Percentiles rank a stretch among this genome's conserved stretches.
These are phyloP conservation scores for Saccharum officinarum DNA, from an alignment of 176 grass and related monocot species.

Conservation along the genomic window DNA sequence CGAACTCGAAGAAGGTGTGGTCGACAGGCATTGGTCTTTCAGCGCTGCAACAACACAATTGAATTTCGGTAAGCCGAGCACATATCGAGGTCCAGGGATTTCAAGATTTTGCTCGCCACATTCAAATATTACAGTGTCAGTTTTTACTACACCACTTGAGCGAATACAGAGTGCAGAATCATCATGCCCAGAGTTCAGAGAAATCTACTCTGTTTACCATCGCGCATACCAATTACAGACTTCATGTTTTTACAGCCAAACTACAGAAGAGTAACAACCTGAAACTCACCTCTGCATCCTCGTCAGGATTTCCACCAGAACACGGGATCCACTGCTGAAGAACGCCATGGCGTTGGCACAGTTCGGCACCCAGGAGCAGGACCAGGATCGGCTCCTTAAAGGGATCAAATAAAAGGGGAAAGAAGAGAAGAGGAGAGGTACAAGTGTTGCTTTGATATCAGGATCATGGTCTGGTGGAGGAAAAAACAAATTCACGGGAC, in stretches of 20 bases:
- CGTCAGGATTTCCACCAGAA: slow-evolving; percentile 65
- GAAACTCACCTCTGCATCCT: slow-evolving; percentile 61
- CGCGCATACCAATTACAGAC: background rate
- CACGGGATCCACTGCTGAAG: slow-evolving; percentile 64
- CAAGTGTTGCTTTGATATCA: slow-evolving; percentile 37
- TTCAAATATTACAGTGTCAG: background rate
- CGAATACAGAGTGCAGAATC: background rate
- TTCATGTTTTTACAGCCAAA: background rate
- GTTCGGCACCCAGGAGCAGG: background rate
- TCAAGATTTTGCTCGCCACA: background rate
- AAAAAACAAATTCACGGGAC: slow-evolving; percentile 34
- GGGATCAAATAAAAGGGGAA: slow-evolving; percentile 4
- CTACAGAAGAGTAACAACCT: background rate
- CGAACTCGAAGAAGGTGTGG: slow-evolving; percentile 82
- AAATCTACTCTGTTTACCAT: background rate
- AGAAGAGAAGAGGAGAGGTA: background rate
- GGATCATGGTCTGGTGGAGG: slow-evolving; percentile 23
- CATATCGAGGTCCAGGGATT: background rate
- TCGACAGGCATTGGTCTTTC: slow-evolving; percentile 68
- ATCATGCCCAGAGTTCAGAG: background rate
- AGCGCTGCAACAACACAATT: slow-evolving; percentile 33
- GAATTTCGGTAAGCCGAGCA: background rate
- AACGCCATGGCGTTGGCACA: slow-evolving; percentile 61
- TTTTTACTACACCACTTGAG: background rate
- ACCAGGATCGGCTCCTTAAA: slow-evolving; percentile 7